Evolutionary conservation across 768 basidiomycete genomes (phyloP).

Genomic region (Lactarius sp.): DNA sequence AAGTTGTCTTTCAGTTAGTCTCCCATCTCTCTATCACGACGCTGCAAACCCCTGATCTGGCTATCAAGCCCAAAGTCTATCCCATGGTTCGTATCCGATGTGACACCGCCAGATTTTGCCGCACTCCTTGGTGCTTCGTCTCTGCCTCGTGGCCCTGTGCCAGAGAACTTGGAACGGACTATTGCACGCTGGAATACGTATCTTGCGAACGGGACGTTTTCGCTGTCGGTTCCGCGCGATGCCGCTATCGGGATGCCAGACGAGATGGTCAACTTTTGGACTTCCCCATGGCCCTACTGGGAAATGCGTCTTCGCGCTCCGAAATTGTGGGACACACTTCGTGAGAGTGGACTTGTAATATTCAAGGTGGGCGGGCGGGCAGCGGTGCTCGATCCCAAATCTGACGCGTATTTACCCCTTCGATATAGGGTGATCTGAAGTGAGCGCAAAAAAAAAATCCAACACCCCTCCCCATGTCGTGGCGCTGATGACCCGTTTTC

Average conservation of each 20-base stretch:
- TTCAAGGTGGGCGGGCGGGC: constrained; percentile 57
- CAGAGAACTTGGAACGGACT: constrained; percentile 49
- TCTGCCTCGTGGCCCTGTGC: constrained; percentile 30
- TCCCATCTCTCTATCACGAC: not conserved
- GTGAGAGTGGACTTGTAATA: constrained; percentile 61
- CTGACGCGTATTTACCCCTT: not conserved
- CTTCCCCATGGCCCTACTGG: constrained; percentile 71
- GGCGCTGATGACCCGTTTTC: not conserved
- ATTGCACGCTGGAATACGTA: constrained; percentile 69
- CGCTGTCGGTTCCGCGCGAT: constrained; percentile 60
- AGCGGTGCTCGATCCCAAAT: constrained; percentile 1
- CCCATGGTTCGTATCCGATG: constrained; percentile 97
- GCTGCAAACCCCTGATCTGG: not conserved
- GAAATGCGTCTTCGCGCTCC: constrained; percentile 54
- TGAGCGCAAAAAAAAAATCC: constrained; percentile 37
- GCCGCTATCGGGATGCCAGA: constrained; percentile 51
- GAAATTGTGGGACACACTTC: constrained; percentile 47
- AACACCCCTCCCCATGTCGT: not conserved
- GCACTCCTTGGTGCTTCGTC: constrained; percentile 30
- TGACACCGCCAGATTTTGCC: constrained; percentile 80
- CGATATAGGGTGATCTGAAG: constrained; percentile 80
- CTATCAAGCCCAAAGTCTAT: constrained; percentile 77
- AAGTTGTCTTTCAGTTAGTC: constrained; percentile 86
- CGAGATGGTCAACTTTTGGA: constrained; percentile 57
- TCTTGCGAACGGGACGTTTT: constrained; percentile 64